Conservation (phyloP, 768 basidiomycete species). For the Lenzites betulinus region DNA sequence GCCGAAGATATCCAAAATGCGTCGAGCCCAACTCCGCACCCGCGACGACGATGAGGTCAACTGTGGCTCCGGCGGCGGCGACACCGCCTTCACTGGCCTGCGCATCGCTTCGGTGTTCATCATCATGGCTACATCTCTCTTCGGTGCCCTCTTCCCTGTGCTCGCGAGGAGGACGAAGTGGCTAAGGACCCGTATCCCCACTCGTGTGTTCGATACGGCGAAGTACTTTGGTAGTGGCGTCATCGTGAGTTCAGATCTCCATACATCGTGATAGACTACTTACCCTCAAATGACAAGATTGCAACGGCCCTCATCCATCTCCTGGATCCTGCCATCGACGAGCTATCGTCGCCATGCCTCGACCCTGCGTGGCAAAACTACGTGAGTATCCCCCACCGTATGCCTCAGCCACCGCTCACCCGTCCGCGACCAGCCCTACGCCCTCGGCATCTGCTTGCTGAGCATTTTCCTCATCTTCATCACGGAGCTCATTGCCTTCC, state of each 20-base stretch:
- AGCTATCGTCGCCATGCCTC: conserved; percentile 71
- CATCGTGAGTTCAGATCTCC: conserved; percentile 52
- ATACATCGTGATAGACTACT: not conserved
- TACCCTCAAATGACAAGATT: conserved; percentile 50
- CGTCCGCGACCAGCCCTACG: conserved; percentile 60
- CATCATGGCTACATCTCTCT: conserved; percentile 58
- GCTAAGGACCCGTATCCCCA: conserved; percentile 53
- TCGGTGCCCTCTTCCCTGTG: conserved; percentile 74
- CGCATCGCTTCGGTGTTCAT: conserved; percentile 78
- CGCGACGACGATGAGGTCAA: conserved; percentile 22
- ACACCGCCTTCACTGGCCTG: conserved; percentile 48
- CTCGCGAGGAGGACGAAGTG: conserved; percentile 52
- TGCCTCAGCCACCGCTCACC: not conserved
- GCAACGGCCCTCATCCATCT: conserved; percentile 91
- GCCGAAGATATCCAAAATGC: conserved; percentile 3
- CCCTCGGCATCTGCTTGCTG: conserved; percentile 76
- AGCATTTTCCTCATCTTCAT: conserved; percentile 86
- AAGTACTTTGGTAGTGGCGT: conserved; percentile 93
- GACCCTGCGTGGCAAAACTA: conserved; percentile 69
- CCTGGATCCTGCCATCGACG: conserved; percentile 72
- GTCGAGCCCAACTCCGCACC: conserved; percentile 6
- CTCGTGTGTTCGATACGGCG: conserved; percentile 72
- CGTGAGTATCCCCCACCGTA: conserved; percentile 46
- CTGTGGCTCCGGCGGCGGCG: conserved; percentile 58
- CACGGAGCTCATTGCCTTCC: conserved; percentile 83